Percentiles rank a stretch among this genome's conserved stretches.
These are phyloP conservation scores for Xylaria sp. DNA, from an alignment of 2,329 filamentous ascomycete genomes.

Conservation along the genomic window DNA sequence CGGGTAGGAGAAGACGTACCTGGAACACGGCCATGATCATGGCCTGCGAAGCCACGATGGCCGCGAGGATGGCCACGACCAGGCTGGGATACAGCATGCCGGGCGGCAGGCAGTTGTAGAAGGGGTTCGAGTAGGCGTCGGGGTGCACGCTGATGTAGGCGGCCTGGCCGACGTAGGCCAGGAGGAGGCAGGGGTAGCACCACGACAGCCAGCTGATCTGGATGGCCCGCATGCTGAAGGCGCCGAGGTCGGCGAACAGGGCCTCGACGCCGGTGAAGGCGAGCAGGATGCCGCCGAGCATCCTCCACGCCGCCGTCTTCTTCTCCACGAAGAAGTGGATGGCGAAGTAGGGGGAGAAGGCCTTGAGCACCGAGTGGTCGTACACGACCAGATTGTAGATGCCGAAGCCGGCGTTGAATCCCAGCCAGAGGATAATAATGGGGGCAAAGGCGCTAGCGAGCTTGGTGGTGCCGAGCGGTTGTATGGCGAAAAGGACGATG, in stretches of 20 bases:
- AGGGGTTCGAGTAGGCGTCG: slow-evolving; percentile 70
- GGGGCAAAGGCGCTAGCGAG: slow-evolving; percentile 66
- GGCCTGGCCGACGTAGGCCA: slow-evolving; percentile 74
- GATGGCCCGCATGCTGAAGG: slow-evolving; percentile 70
- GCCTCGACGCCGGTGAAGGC: slow-evolving; percentile 80
- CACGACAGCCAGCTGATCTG: slow-evolving; percentile 73
- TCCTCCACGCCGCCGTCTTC: slow-evolving; percentile 62
- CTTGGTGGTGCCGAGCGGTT: slow-evolving; percentile 66
- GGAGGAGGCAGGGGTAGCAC: slow-evolving; percentile 66
- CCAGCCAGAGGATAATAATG: slow-evolving; percentile 68
- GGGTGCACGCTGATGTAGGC: slow-evolving; percentile 65
- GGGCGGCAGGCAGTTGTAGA: slow-evolving; percentile 70
- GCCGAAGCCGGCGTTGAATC: slow-evolving; percentile 64
- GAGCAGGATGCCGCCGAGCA: slow-evolving; percentile 71
- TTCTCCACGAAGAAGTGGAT: slow-evolving; percentile 64
- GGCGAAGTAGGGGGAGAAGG: slow-evolving; percentile 62
- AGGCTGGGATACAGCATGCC: slow-evolving; percentile 70
- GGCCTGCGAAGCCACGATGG: slow-evolving; percentile 76
- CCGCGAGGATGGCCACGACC: slow-evolving; percentile 69
- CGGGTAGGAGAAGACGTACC: slow-evolving; percentile 41
- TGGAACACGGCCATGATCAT: slow-evolving; percentile 79
- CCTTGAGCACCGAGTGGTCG: slow-evolving; percentile 58
- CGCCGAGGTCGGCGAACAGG: slow-evolving; percentile 76
- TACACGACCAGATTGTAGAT: slow-evolving; percentile 62
- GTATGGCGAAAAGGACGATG: slow-evolving; percentile 63